Evolutionary conservation across 75 land plant species (phyloP).

Genomic region (Ceratopteris richardii): DNA sequence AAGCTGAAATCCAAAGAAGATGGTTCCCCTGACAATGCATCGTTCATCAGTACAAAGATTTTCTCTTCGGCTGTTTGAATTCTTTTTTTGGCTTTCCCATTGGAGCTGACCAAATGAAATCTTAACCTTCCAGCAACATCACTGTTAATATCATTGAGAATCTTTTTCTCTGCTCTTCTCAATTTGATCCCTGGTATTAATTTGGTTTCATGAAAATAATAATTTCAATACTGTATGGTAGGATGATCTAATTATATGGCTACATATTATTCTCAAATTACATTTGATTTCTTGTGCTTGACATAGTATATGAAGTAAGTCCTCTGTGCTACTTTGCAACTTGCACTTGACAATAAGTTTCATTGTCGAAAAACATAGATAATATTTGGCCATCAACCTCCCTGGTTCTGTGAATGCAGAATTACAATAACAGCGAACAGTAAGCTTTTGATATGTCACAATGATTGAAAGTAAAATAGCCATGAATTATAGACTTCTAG

Average conservation of each 20-base stretch:
- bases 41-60: conserved; percentile 86
- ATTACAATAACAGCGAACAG: too few species aligned
- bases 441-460: too few species aligned
- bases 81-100: conserved; percentile 83
- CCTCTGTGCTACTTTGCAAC: conserved; percentile 59
- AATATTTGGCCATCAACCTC: conserved; percentile 91
- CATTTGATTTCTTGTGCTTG: conserved; percentile 76
- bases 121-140: conserved; percentile 73
- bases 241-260: not conserved
- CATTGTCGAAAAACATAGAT: conserved; percentile 84
- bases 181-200: conserved; percentile 86
- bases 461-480: too few species aligned
- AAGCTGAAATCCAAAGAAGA: conserved; percentile 69
- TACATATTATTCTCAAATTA: too few species aligned
- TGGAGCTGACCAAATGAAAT: conserved; percentile 65
- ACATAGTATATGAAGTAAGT: conserved; percentile 58
- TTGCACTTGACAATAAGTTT: conserved; percentile 64
- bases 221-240: not conserved
- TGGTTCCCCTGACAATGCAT: conserved; percentile 92
- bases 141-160: conserved; percentile 72
- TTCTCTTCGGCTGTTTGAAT: conserved; percentile 89
- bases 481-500: too few species aligned
- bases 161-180: conserved; percentile 86
- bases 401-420: conserved; percentile 80
- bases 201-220: not conserved